Evolutionary conservation across 2,329 filamentous ascomycete genomes (phyloP).

Genomic region (Pseudocercospora vitis): DNA sequence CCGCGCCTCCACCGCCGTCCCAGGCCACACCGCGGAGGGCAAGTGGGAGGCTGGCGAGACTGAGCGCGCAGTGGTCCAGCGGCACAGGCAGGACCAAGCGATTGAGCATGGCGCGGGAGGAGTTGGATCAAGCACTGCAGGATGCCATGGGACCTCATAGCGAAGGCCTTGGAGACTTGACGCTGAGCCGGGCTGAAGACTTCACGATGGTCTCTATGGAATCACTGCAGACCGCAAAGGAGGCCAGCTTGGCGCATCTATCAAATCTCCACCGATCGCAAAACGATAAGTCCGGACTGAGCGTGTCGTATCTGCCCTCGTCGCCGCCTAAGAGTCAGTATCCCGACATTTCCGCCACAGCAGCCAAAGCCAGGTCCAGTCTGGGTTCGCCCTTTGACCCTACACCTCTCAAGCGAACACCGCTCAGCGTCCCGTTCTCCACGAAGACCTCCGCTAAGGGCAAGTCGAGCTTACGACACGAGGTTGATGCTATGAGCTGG

Average conservation of each 20-base stretch:
- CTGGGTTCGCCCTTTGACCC: constrained; percentile 1
- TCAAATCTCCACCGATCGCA: constrained; percentile 11
- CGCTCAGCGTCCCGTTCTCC: constrained; percentile 4
- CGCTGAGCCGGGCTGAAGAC: constrained; percentile 50
- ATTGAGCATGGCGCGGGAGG: constrained; percentile 34
- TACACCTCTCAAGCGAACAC: not conserved
- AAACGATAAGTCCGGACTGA: constrained; percentile 23
- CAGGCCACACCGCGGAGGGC: constrained; percentile 18
- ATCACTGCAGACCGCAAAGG: constrained; percentile 42
- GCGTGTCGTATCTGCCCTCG: constrained; percentile 35
- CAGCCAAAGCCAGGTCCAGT: constrained; percentile 12
- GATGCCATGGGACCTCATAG: constrained; percentile 30
- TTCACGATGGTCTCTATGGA: constrained; percentile 55
- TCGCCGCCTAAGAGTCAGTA: constrained; percentile 34
- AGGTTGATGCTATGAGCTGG: constrained; percentile 33
- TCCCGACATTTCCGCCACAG: constrained; percentile 21
- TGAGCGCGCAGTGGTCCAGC: constrained; percentile 20
- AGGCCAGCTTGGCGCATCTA: constrained; percentile 23
- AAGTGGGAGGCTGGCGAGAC: constrained; percentile 19
- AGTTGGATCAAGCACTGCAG: constrained; percentile 35
- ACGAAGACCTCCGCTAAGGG: constrained; percentile 16
- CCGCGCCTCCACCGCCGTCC: constrained; percentile 10
- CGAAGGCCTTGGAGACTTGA: constrained; percentile 43
- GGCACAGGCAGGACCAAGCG: constrained; percentile 27
- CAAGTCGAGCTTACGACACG: constrained; percentile 9